Conservation (phyloP, 2,329 filamentous ascomycete genomes). For the Byssoonygena ceratinophila region DNA sequence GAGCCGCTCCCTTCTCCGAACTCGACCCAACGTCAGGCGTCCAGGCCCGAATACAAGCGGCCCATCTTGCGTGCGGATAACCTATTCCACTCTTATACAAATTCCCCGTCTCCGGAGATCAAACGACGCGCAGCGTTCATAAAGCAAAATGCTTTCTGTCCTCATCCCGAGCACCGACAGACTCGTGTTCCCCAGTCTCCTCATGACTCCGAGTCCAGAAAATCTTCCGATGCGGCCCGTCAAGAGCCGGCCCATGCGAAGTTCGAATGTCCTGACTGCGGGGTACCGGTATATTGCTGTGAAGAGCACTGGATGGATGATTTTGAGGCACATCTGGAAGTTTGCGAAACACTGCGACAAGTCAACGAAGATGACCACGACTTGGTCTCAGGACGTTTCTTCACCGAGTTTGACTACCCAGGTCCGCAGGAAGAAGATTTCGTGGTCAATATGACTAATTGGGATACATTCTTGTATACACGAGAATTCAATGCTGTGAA, state of each 20-base stretch:
- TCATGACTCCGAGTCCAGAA: slow-evolving; percentile 52
- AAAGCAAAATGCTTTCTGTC: slow-evolving; percentile 84
- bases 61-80: slow-evolving; percentile 58
- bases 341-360: slow-evolving; percentile 82
- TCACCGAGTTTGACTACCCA: slow-evolving; percentile 88
- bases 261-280: slow-evolving; percentile 94
- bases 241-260: slow-evolving; percentile 61
- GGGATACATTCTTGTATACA: slow-evolving; percentile 94
- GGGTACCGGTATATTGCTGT: slow-evolving; percentile 84
- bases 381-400: slow-evolving; percentile 76
- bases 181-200: slow-evolving; percentile 58
- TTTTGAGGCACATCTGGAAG: slow-evolving; percentile 82
- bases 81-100: slow-evolving; percentile 84
- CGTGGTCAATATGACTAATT: slow-evolving; percentile 93
- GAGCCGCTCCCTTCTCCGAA: neutral
- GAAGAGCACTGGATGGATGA: slow-evolving; percentile 94
- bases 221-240: slow-evolving; percentile 40
- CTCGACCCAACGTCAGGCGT: slow-evolving; percentile 1
- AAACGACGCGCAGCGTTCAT: slow-evolving; percentile 81
- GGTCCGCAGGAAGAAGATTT: slow-evolving; percentile 84
- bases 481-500: slow-evolving; percentile 86
- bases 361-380: slow-evolving; percentile 99
- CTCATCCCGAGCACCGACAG: slow-evolving; percentile 74
- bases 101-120: slow-evolving; percentile 81
- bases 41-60: slow-evolving; percentile 4